A percentile compares a stretch with the other conserved stretches of the same genome.
Conservation (phyloP, 129 eudicot genomes). For the Helianthus annuus region DNA sequence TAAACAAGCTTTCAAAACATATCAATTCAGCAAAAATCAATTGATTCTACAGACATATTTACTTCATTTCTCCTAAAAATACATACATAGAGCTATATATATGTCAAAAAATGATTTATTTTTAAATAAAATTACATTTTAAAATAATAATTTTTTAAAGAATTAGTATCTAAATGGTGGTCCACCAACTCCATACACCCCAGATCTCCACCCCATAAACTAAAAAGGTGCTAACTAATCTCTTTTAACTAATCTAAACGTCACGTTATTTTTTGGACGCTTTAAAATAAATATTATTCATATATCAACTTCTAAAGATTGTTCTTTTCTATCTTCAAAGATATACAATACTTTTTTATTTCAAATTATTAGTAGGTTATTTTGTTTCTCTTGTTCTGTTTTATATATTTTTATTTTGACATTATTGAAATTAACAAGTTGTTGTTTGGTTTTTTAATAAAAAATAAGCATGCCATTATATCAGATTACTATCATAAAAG, state of each 20-base stretch:
- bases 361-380: not conserved
- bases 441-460: no score
- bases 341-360: no score
- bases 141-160: not conserved
- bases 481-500: not conserved
- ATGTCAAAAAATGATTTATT: no score
- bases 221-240: conserved; percentile 21
- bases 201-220: conserved; percentile 22
- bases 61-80: not conserved
- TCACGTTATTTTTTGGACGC: not conserved
- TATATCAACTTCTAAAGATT: no score
- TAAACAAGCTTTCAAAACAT: not conserved
- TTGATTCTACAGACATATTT: not conserved
- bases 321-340: no score
- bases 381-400: not conserved
- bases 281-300: not conserved
- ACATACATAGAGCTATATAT: not conserved
- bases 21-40: not conserved
- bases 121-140: not conserved
- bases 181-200: conserved; percentile 31
- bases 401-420: not conserved
- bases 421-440: not conserved
- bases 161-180: conserved; percentile 6
- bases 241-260: not conserved
- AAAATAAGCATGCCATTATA: no score